Conservation (phyloP, 2,329 filamentous ascomycete species). For the Apiospora marii region DNA sequence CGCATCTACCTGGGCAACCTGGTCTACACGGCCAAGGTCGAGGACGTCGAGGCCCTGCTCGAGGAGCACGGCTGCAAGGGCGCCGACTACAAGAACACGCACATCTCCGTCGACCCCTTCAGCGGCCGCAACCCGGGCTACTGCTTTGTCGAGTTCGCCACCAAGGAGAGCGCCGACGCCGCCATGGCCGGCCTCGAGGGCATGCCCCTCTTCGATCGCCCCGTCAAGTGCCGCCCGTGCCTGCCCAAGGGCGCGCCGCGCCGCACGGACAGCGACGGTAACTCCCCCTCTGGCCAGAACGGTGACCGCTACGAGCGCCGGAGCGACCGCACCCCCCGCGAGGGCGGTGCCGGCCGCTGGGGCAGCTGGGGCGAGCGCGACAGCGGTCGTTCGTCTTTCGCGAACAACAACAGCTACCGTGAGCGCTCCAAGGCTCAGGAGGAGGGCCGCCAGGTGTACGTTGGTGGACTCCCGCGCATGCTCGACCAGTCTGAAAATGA, state of each 20-base stretch:
- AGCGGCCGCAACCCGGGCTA: slow-evolving; percentile 75
- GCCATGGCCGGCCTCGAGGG: slow-evolving; percentile 66
- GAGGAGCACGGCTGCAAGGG: slow-evolving; percentile 43
- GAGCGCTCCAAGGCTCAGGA: slow-evolving; percentile 35
- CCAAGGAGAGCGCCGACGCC: slow-evolving; percentile 61
- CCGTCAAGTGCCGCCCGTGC: slow-evolving; percentile 71
- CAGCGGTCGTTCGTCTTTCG: slow-evolving; percentile 38
- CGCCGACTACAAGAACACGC: slow-evolving; percentile 58
- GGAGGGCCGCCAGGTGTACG: slow-evolving; percentile 53
- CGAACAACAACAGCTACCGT: slow-evolving; percentile 43
- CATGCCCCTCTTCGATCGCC: slow-evolving; percentile 61
- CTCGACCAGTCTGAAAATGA: slow-evolving; percentile 56
- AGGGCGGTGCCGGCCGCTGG: slow-evolving; percentile 25
- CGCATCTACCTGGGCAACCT: slow-evolving; percentile 74
- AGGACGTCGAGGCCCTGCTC: slow-evolving; percentile 47
- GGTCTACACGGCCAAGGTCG: slow-evolving; percentile 57
- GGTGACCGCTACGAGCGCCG: slow-evolving; percentile 29
- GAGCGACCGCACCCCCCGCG: slow-evolving; percentile 33
- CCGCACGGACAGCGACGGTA: slow-evolving; percentile 28
- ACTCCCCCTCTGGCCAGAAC: slow-evolving; percentile 2
- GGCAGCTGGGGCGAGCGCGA: slow-evolving; percentile 30
- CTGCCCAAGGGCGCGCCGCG: slow-evolving; percentile 56
- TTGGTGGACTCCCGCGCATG: slow-evolving; percentile 60
- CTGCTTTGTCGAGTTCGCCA: slow-evolving; percentile 75
- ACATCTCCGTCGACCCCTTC: slow-evolving; percentile 74